Conservation (phyloP, 306 rosid species). For the Vigna nakashimae region DNA sequence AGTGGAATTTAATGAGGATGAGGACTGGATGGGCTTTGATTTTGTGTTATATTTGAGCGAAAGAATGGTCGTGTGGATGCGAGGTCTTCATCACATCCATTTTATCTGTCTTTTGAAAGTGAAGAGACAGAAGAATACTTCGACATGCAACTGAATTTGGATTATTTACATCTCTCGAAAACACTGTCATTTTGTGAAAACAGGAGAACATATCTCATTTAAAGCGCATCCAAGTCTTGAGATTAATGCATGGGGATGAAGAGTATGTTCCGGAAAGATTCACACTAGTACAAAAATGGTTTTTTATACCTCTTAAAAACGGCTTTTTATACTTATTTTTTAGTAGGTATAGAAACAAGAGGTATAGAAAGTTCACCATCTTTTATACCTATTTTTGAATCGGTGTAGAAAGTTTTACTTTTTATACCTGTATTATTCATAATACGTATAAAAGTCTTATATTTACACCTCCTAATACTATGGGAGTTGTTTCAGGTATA, state of each 20-base stretch:
- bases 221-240: background rate
- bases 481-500: too few species aligned
- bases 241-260: background rate
- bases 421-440: too few species aligned
- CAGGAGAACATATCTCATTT: background rate
- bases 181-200: conserved; percentile 34
- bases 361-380: too few species aligned
- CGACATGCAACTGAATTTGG: conserved; percentile 2
- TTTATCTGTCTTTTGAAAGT: conserved; percentile 38
- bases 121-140: background rate
- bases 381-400: too few species aligned
- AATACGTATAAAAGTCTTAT: too few species aligned
- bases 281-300: too few species aligned
- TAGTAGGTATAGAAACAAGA: too few species aligned
- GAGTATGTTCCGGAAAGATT: background rate
- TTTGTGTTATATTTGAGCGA: background rate
- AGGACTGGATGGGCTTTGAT: background rate
- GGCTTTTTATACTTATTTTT: too few species aligned
- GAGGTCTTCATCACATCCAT: background rate
- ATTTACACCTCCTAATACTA: too few species aligned
- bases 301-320: too few species aligned
- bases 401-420: too few species aligned
- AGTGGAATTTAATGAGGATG: background rate
- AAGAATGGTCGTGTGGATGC: too few species aligned
- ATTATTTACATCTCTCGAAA: conserved; percentile 6